Conservation (phyloP, 192 early-diverging fungal genomes). For the Allomyces javanicus region DNA sequence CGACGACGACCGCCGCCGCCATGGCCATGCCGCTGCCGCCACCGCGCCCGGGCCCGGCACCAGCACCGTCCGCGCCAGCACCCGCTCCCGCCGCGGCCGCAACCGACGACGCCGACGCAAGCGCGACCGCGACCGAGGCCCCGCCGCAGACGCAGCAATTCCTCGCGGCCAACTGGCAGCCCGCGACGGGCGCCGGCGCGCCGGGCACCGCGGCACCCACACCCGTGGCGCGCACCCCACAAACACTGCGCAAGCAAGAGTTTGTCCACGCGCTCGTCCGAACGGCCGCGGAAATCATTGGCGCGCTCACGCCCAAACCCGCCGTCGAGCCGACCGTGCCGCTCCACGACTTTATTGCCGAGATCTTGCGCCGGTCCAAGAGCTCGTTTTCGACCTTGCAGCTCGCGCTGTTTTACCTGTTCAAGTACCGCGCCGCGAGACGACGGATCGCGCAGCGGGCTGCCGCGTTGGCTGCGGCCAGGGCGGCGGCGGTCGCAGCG, state of each 20-base stretch:
- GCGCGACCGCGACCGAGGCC: background rate
- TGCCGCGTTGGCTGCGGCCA: background rate
- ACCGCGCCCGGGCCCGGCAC: no score
- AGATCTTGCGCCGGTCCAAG: slow-evolving; percentile 50
- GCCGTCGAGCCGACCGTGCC: slow-evolving; percentile 21
- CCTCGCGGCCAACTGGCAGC: background rate
- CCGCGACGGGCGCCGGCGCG: background rate
- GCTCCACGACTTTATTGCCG: slow-evolving; percentile 45
- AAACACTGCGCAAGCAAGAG: background rate
- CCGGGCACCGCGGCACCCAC: background rate
- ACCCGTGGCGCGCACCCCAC: background rate
- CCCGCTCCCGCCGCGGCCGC: no score
- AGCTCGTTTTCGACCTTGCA: slow-evolving; percentile 62
- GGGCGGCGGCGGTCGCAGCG: background rate
- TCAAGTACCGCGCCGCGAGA: slow-evolving; percentile 25
- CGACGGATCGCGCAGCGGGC: slow-evolving; percentile 15
- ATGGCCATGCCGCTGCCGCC: no score
- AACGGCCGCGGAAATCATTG: slow-evolving; percentile 43
- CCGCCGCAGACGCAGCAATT: background rate
- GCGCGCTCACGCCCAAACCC: slow-evolving; percentile 28
- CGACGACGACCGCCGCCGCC: no score
- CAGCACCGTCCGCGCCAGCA: no score
- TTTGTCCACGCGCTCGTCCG: background rate
- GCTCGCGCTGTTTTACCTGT: slow-evolving; percentile 51
- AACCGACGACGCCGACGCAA: no score